These are phyloP conservation scores for Skeletonema marinoi DNA, from an alignment of 108 stramenopile species.

Conservation along the genomic window DNA sequence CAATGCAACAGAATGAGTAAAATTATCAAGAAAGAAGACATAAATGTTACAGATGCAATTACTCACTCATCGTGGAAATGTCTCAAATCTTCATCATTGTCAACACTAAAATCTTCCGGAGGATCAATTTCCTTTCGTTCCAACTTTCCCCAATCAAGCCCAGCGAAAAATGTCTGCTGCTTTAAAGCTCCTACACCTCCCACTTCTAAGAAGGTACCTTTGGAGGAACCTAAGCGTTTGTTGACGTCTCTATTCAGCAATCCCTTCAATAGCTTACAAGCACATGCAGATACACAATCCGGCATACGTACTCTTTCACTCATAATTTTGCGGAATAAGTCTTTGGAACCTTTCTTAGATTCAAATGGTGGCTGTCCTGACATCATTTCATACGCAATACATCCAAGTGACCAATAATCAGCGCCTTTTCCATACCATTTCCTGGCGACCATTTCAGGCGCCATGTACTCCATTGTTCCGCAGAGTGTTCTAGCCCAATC, in stretches of 20 bases:
- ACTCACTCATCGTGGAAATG: constrained; percentile 88
- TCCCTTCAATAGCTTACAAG: constrained; percentile 90
- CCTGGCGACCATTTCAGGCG: constrained; percentile 92
- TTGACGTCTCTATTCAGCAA: constrained; percentile 89
- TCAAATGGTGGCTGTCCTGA: constrained; percentile 93
- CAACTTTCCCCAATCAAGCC: constrained; percentile 92
- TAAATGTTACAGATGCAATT: not conserved
- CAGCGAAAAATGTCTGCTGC: constrained; percentile 81
- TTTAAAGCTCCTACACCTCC: constrained; percentile 96
- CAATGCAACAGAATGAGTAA: not conserved
- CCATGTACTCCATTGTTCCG: constrained; percentile 92
- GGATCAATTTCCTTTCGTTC: constrained; percentile 76
- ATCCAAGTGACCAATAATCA: constrained; percentile 97
- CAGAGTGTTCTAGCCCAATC: constrained; percentile 79
- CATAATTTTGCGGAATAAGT: constrained; percentile 96
- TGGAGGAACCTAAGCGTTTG: constrained; percentile 89
- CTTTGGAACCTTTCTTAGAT: constrained; percentile 81
- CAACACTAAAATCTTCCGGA: constrained; percentile 70
- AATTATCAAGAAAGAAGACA: not conserved
- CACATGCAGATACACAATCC: constrained; percentile 71
- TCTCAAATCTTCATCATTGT: constrained; percentile 74
- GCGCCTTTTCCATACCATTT: constrained; percentile 97
- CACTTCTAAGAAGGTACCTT: constrained; percentile 95
- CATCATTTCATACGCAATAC: constrained; percentile 97
- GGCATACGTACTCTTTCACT: constrained; percentile 93